Percentiles rank a stretch among this genome's conserved stretches.
Evolutionary conservation across 306 rosid species (phyloP).

Genomic region (Quercus ilex): DNA sequence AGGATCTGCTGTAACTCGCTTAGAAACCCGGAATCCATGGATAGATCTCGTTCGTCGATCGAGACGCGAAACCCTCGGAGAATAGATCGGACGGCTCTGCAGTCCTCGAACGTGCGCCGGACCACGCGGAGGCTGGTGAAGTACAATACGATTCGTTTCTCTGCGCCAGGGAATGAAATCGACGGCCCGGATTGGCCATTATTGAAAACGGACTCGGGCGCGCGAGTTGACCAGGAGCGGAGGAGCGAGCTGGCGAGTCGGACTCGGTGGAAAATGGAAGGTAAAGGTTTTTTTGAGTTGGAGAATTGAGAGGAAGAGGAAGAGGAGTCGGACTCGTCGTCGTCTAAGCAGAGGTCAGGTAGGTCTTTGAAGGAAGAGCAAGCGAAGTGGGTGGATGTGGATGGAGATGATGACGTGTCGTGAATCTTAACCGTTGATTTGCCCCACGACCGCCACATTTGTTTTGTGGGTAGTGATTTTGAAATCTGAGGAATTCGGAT

Average conservation of each 20-base stretch:
- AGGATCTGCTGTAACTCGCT: conserved; percentile 58
- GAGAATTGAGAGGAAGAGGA: conserved; percentile 23
- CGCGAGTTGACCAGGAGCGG: conserved; percentile 35
- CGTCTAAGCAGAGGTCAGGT: conserved; percentile 64
- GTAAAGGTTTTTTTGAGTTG: conserved; percentile 35
- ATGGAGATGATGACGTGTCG: conserved; percentile 37
- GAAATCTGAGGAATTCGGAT: background rate
- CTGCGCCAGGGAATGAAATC: conserved; percentile 43
- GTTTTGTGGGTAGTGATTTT: conserved; percentile 45
- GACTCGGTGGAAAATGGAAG: conserved; percentile 80
- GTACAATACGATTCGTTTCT: conserved; percentile 74
- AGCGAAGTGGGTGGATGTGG: conserved; percentile 57
- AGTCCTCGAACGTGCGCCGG: conserved; percentile 73
- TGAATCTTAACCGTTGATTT: conserved; percentile 67
- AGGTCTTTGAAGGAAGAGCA: conserved; percentile 90
- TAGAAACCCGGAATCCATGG: conserved; percentile 73
- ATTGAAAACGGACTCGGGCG: conserved; percentile 18
- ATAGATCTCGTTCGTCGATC: conserved; percentile 84
- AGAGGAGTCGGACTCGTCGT: background rate
- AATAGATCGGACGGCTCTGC: conserved; percentile 70
- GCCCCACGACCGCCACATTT: conserved; percentile 87
- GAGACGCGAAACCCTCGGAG: conserved; percentile 65
- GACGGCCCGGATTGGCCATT: conserved; percentile 20
- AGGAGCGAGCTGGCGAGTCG: conserved; percentile 57
- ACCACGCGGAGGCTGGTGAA: conserved; percentile 93